Evolutionary conservation across 2,329 filamentous ascomycete genomes (phyloP).

Genomic region (Colletotrichum abscissum): DNA sequence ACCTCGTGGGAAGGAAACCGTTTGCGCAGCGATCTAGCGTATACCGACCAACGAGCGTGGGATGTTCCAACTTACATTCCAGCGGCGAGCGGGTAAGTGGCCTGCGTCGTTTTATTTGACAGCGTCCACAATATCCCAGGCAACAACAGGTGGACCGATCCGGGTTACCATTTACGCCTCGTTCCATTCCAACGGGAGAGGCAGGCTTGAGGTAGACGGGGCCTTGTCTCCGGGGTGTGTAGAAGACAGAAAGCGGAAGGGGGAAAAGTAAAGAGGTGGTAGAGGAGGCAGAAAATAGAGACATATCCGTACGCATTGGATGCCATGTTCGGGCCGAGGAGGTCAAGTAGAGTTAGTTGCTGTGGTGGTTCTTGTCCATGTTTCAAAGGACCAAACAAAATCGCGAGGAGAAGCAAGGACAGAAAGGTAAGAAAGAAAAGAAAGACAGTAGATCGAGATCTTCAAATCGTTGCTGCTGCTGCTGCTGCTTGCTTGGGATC

Average conservation of each 20-base stretch:
- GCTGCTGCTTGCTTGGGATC: no score
- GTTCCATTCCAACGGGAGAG: neutral
- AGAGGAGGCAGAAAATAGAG: neutral
- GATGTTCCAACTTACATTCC: neutral
- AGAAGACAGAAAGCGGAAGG: no score
- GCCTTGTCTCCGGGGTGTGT: neutral
- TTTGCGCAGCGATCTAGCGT: neutral
- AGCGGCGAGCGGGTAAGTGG: neutral
- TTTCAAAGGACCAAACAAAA: neutral
- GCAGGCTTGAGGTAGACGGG: neutral
- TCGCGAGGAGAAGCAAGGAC: neutral
- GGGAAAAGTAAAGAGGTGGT: neutral
- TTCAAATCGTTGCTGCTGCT: no score
- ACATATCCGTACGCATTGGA: neutral
- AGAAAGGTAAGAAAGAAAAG: neutral
- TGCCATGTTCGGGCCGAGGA: neutral
- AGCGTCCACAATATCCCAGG: neutral
- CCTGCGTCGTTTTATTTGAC: neutral
- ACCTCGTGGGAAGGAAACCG: neutral
- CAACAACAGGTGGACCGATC: neutral
- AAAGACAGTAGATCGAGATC: neutral
- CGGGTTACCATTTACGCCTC: neutral
- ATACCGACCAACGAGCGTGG: neutral
- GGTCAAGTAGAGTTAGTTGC: neutral
- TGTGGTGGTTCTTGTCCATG: no score